Conservation (phyloP, 805 yeast genomes). For the Wickerhamiella allomyrinae region DNA sequence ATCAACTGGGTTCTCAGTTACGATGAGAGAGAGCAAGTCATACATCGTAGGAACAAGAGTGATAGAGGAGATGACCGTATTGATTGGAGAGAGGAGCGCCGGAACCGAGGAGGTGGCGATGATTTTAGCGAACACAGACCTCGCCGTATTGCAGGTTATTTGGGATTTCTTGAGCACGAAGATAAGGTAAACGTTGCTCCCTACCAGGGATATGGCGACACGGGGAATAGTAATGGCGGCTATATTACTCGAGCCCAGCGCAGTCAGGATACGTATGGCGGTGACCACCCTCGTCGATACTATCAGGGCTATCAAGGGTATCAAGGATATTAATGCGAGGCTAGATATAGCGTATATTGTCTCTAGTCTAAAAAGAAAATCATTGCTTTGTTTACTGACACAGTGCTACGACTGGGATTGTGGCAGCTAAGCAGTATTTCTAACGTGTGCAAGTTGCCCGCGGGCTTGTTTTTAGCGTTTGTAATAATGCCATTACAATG, state of each 20-base stretch:
- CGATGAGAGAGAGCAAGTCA: slow-evolving; percentile 52
- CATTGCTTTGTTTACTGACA: too few species aligned
- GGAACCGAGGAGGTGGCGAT: slow-evolving; percentile 13
- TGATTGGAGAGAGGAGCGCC: slow-evolving; percentile 14
- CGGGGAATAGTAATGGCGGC: slow-evolving; percentile 2
- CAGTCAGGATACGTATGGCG: slow-evolving; percentile 6
- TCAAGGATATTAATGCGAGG: too few species aligned
- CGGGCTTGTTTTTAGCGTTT: too few species aligned
- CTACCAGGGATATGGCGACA: slow-evolving; percentile 6
- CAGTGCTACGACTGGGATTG: too few species aligned
- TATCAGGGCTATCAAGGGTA: slow-evolving; percentile 17
- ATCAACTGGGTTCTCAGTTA: slow-evolving; percentile 45
- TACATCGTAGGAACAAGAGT: slow-evolving; percentile 20
- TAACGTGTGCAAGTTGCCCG: too few species aligned
- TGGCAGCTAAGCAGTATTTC: too few species aligned
- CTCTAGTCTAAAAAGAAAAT: too few species aligned
- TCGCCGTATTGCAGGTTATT: slow-evolving; percentile 14
- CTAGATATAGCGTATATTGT: too few species aligned
- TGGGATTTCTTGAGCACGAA: slow-evolving; percentile 8
- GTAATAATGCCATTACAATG: not conserved
- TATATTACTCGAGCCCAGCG: slow-evolving; percentile 2
- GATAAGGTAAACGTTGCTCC: too few species aligned
- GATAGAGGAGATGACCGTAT: slow-evolving; percentile 21
- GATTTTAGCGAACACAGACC: slow-evolving; percentile 13
- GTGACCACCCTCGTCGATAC: slow-evolving; percentile 14